Base-by-base conservation (phyloP, 345 rosid species). In the Aegle marmelos region DNA sequence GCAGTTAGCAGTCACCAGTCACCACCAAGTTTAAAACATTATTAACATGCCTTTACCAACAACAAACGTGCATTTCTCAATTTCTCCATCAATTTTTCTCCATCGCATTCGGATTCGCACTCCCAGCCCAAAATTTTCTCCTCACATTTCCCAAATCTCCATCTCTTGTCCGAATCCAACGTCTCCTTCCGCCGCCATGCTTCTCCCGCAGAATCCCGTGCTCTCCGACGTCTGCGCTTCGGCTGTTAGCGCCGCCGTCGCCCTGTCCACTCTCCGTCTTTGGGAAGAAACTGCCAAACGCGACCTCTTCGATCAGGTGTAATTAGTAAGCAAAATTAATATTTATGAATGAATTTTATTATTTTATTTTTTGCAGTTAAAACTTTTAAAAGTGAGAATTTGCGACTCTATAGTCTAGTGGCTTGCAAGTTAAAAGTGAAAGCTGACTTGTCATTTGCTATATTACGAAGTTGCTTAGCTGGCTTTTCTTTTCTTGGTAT, bases 281-380 rank as follows among this genome's bases (percentile, higher is more conserved):
- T 91, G 91, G 90, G 85, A 86, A 80, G 93, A 88, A 79, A 91
- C 91, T 60, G 92, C 92, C 22, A 90, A 89, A 66, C 93, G 91
- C 22, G 71, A 83, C 62, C 17, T 94, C 82, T 80, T 89, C 67
- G 93, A 92, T 77, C 92, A 83, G 95, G 95, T 53, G 7, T 16
- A 17, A 53, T 53, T 45, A 11, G 1, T 3, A 45, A 45, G 14
- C 50, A 45, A 45, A 45, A 45, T 45, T 45, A 45, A 45, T 45
- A 11, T 60, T 58, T 37, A 4, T 1, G 72, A 13, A 22, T 33
- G 11, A 16, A 36, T 58, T 25, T 17, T 21, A 36, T 39, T 74
- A 8, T 36, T 9, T 7, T 34, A n/a, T 58, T 25, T 8, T 59
- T n/a, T 27, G 28, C 50, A 3, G 50, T 45, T 45, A 45, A 22